A percentile compares a stretch with the other conserved stretches of the same genome.
Evolutionary conservation across 2,329 filamentous ascomycete species (phyloP).

Genomic region (Neonectria punicea): DNA sequence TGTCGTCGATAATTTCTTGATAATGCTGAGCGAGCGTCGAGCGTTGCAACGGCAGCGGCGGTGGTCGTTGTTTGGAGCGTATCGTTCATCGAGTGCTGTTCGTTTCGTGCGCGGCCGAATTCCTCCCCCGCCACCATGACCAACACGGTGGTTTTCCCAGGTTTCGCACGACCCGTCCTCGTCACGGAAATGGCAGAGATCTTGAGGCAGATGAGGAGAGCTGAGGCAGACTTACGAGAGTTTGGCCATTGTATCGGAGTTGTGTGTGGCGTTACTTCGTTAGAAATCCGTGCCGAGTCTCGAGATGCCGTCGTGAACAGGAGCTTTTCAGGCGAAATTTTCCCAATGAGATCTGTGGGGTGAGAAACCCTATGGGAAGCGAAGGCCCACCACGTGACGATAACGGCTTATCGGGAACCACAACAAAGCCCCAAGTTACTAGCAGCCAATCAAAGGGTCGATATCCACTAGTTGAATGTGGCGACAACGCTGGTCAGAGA

Average conservation of each 20-base stretch:
- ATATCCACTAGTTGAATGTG: neutral
- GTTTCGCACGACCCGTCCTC: conserved; percentile 12
- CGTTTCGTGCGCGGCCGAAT: conserved; percentile 26
- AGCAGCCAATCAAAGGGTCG: conserved; percentile 2
- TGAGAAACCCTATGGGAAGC: conserved; percentile 54
- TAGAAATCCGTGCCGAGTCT: conserved; percentile 50
- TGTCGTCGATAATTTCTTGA: neutral
- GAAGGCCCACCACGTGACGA: conserved; percentile 48
- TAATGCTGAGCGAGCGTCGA: neutral
- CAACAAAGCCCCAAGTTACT: neutral
- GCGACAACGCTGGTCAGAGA: too few relatives aligned
- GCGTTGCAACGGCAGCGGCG: neutral
- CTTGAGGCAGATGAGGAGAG: conserved; percentile 18
- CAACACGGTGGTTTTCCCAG: conserved; percentile 4
- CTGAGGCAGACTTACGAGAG: conserved; percentile 63
- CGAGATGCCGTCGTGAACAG: conserved; percentile 50
- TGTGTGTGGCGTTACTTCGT: conserved; percentile 56
- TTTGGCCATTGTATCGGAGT: conserved; percentile 70
- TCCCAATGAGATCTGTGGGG: conserved; percentile 50
- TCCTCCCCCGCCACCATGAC: conserved; percentile 22
- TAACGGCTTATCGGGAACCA: conserved; percentile 37
- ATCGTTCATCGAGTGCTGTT: conserved; percentile 11
- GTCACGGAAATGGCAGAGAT: conserved; percentile 32
- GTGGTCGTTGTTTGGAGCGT: conserved; percentile 4
- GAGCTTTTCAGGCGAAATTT: conserved; percentile 50